Percentiles rank a stretch among this genome's conserved stretches.
Evolutionary conservation across 352 stramenopile genomes (phyloP).

Genomic region (Paralagenidium karlingii): DNA sequence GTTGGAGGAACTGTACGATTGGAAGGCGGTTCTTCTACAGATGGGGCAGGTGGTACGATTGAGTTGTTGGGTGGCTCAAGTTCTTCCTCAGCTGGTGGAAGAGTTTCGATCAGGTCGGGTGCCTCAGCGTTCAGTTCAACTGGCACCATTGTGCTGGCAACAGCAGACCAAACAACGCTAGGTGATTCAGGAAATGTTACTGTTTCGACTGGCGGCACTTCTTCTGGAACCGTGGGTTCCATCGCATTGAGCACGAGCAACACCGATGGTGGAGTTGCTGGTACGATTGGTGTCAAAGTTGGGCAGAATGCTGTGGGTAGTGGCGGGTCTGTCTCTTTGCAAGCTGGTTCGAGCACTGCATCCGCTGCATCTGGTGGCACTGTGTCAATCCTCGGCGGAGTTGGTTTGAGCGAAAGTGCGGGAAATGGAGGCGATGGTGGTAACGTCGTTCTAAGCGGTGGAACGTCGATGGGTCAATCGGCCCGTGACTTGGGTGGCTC

Average conservation of each 20-base stretch:
- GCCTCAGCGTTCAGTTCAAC: constrained; percentile 27
- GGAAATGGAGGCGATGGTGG: constrained; percentile 62
- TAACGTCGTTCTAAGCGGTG: constrained; percentile 26
- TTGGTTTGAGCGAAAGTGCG: constrained; percentile 48
- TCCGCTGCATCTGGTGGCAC: constrained; percentile 32
- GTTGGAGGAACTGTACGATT: constrained; percentile 8
- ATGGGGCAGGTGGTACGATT: constrained; percentile 12
- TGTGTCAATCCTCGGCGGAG: constrained; percentile 28
- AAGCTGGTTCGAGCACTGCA: constrained; percentile 29
- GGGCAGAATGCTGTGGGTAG: constrained; percentile 27
- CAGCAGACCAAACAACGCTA: constrained; percentile 17
- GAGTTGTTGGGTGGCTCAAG: constrained; percentile 9
- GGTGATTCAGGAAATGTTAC: constrained; percentile 25
- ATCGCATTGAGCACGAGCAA: constrained; percentile 31
- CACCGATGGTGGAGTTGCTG: constrained; percentile 20
- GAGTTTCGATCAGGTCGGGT: constrained; percentile 15
- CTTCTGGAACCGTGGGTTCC: constrained; percentile 18
- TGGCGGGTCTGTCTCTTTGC: constrained; percentile 34
- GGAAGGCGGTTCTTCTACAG: constrained; percentile 7
- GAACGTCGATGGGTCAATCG: constrained; percentile 34
- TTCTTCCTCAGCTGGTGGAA: constrained; percentile 7
- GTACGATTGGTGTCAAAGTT: constrained; percentile 21
- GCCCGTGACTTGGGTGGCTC: constrained; percentile 36
- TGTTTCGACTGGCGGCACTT: constrained; percentile 21
- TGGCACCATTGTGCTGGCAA: constrained; percentile 21